Evolutionary conservation across 2,329 filamentous ascomycete genomes (phyloP).

Genomic region (Hymenoscyphus scutula): DNA sequence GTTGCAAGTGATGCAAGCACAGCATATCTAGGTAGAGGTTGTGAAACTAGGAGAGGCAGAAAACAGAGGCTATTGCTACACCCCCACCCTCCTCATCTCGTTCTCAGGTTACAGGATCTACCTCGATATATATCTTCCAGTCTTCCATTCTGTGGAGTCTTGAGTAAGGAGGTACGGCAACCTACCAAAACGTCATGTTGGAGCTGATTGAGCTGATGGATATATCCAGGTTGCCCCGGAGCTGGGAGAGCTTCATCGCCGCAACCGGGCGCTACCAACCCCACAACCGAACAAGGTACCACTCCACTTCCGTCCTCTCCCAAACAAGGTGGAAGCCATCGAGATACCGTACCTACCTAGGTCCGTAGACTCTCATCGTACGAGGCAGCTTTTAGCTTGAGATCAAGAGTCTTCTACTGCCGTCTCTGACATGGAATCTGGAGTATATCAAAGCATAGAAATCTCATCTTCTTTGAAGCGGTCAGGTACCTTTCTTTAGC

Average conservation of each 20-base stretch:
- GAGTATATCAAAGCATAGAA: background rate
- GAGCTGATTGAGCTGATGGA: slow-evolving; percentile 1
- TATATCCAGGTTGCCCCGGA: background rate
- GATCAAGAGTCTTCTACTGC: background rate
- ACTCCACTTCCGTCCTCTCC: background rate
- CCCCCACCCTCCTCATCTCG: background rate
- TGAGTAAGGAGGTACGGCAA: background rate
- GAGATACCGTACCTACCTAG: no score
- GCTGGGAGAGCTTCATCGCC: background rate
- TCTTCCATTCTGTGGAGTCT: background rate
- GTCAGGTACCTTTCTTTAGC: background rate
- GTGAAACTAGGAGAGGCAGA: background rate
- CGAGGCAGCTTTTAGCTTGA: background rate
- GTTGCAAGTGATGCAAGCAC: slow-evolving; percentile 1
- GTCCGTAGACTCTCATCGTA: background rate
- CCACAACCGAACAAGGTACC: background rate
- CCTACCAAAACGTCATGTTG: background rate
- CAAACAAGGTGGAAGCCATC: background rate
- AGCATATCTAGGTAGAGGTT: background rate
- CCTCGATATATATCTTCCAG: background rate
- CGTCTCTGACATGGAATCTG: background rate
- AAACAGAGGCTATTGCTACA: background rate
- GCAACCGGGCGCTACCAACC: background rate
- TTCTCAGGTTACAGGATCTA: background rate
- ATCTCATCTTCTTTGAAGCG: background rate